Evolutionary conservation across 2,329 filamentous ascomycete species (phyloP).

Genomic region (Zopfia rhizophila): DNA sequence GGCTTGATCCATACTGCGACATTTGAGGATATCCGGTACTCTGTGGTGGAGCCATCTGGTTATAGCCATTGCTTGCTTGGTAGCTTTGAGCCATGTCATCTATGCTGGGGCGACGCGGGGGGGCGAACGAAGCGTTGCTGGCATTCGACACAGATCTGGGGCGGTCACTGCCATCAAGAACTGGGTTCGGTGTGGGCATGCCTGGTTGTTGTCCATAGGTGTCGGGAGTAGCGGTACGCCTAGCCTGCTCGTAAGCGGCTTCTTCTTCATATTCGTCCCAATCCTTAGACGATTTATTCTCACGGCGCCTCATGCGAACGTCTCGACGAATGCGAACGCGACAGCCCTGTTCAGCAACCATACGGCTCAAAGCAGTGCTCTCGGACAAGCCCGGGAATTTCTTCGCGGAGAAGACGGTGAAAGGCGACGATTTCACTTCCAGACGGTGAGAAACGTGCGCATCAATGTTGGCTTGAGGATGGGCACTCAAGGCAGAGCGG

Average conservation of each 20-base stretch:
- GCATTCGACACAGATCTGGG: conserved; percentile 71
- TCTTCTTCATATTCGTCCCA: conserved; percentile 74
- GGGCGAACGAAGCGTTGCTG: conserved; percentile 53
- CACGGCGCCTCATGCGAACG: conserved; percentile 88
- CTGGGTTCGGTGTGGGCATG: conserved; percentile 35
- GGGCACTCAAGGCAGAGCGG: conserved; percentile 50
- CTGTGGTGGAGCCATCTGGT: conserved; percentile 54
- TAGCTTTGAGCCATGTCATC: conserved; percentile 57
- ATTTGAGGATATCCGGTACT: conserved; percentile 51
- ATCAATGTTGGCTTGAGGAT: conserved; percentile 44
- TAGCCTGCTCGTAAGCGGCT: conserved; percentile 58
- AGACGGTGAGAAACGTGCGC: conserved; percentile 82
- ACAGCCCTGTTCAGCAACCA: conserved; percentile 95
- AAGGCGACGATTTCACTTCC: conserved; percentile 87
- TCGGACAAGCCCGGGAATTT: conserved; percentile 95
- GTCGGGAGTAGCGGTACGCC: conserved; percentile 63
- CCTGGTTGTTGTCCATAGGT: conserved; percentile 56
- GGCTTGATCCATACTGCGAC: conserved; percentile 48
- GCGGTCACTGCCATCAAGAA: conserved; percentile 57
- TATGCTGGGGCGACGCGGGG: conserved; percentile 56
- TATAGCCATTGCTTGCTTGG: conserved; percentile 47
- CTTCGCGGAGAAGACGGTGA: conserved; percentile 94
- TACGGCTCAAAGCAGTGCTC: conserved; percentile 87
- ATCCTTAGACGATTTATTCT: conserved; percentile 73
- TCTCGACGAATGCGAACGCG: conserved; percentile 95